Evolutionary conservation across 2,329 filamentous ascomycete species (phyloP).

Genomic region (Pseudogymnoascus verrucosus): DNA sequence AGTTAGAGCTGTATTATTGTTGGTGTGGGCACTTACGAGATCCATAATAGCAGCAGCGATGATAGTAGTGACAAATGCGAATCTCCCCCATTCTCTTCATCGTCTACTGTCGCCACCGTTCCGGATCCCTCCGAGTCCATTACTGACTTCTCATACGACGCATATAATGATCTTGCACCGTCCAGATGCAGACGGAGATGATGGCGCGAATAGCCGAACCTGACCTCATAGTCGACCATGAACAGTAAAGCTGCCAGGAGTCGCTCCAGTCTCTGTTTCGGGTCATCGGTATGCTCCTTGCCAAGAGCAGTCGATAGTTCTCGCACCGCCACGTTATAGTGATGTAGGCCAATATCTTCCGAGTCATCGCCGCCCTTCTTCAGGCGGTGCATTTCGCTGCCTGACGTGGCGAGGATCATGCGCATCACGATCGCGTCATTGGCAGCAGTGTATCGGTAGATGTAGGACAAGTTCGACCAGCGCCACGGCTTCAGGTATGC

Average conservation of each 20-base stretch:
- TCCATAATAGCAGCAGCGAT: background rate
- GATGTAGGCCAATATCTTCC: background rate
- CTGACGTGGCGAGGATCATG: constrained; percentile 31
- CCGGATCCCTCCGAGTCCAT: background rate
- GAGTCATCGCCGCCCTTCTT: background rate
- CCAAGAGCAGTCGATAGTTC: background rate
- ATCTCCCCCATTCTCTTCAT: background rate
- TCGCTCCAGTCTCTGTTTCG: constrained; percentile 7
- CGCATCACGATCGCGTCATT: constrained; percentile 32
- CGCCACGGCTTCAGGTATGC: constrained; percentile 32
- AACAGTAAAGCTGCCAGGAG: background rate
- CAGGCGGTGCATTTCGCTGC: constrained; percentile 29
- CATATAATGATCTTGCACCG: background rate
- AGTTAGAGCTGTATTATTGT: background rate
- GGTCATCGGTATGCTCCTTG: constrained; percentile 6
- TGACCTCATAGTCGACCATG: background rate
- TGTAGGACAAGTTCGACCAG: constrained; percentile 31
- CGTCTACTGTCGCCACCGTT: background rate
- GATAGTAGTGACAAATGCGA: background rate
- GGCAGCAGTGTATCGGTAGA: constrained; percentile 29
- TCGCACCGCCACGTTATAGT: background rate
- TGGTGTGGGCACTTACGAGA: background rate
- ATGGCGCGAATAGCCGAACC: constrained; percentile 5
- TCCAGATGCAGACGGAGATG: background rate
- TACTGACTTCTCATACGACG: background rate